A percentile compares a stretch with the other conserved stretches of the same genome.
Evolutionary conservation across 2,329 filamentous ascomycete genomes (phyloP).

Genomic region (Acephala macrosclerotiorum): DNA sequence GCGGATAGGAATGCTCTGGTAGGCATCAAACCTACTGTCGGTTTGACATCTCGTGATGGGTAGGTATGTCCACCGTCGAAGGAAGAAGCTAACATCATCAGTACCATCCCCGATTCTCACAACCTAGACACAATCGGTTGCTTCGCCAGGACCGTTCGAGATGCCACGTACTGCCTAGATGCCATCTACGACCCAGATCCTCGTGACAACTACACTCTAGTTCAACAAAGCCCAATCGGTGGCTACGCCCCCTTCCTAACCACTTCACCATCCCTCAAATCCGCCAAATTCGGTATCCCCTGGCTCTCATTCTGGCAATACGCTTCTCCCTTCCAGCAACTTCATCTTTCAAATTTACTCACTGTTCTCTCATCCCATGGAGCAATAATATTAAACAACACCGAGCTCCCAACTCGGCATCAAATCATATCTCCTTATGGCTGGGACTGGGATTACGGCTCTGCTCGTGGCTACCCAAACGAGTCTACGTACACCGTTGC

Average conservation of each 20-base stretch:
- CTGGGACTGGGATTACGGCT: conserved; percentile 80
- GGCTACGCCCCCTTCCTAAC: conserved; percentile 65
- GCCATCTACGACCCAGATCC: conserved; percentile 71
- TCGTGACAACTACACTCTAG: conserved; percentile 70
- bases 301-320: conserved; percentile 76
- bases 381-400: conserved; percentile 72
- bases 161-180: conserved; percentile 71
- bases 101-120: conserved; percentile 69
- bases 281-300: conserved; percentile 73
- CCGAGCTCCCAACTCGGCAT: conserved; percentile 70
- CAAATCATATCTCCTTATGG: conserved; percentile 68
- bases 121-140: conserved; percentile 75
- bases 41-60: conserved; percentile 69
- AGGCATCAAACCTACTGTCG: conserved; percentile 75
- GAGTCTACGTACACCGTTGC: conserved; percentile 78
- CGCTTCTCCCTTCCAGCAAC: conserved; percentile 62
- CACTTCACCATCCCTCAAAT: conserved; percentile 51
- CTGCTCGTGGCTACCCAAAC: conserved; percentile 67
- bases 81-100: conserved; percentile 46
- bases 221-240: conserved; percentile 59
- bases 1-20: conserved; percentile 74
- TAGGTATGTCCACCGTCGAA: conserved; percentile 16
- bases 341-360: conserved; percentile 59
- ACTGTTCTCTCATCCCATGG: conserved; percentile 64
- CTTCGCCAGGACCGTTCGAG: conserved; percentile 72